Evolutionary conservation across 345 rosid genomes (phyloP), one percentile per base, ranked within the genome.

Genomic region (Arabidopsis thaliana): DNA sequence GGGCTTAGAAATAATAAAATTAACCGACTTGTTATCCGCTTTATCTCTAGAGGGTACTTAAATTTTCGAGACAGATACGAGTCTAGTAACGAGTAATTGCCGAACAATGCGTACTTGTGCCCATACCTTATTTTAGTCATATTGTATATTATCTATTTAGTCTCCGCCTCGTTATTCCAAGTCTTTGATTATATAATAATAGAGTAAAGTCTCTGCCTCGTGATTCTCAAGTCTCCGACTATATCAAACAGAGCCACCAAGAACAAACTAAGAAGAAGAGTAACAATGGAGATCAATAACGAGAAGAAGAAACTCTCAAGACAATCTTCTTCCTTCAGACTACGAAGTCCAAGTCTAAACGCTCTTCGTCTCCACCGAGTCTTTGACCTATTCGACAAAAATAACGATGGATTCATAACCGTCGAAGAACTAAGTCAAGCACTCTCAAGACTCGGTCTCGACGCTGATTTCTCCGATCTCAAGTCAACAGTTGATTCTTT

Each of bases 331-430:
- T 88, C 91, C 10, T 88, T 88, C 69, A 75, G 82, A 13, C 81
- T 88, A 38, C 83, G 82, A 36, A 69, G 85, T 49, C 84, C 91
- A 0, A 85, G 91, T 52, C 85, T 87, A 52, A 87, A 89, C 85
- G 74, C 88, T 25, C 83, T 89, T 60, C 94, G 91, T 62, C 86
- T 89, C 72, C 88, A 80, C 12, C 93, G 97, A 67, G 78, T 86
- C 58, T 93, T 93, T 73, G 94, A 89, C 81, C 65, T 86, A 24
- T 93, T 91, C 75, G 94, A 93, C 89, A 82, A 84, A 77, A 87
- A 89, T 59, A 87, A 87, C 2, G 97, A 91, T 41, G 89, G 81
- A 1, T 79, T 80, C 77, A 87, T 93, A 78, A 88, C 91, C 34
- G 82, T 83, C 14, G 60, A 78, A 13, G 97, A 89, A 42, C 82